Evolutionary conservation across 2,329 filamentous ascomycete species (phyloP).

Genomic region (Graphilbum sp.): DNA sequence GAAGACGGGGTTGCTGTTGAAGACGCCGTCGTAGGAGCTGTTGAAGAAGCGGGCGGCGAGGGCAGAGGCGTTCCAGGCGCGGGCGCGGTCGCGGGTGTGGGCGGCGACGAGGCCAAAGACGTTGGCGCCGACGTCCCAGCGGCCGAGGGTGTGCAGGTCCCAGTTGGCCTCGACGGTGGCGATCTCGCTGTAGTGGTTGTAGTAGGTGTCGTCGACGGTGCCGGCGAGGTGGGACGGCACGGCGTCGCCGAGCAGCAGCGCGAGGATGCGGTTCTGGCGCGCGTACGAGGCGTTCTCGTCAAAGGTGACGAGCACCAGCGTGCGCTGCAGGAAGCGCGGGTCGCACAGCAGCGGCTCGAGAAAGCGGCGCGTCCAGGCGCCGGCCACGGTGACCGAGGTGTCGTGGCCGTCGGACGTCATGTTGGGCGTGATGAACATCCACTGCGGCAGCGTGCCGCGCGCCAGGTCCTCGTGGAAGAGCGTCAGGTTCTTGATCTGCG

Average conservation of each 20-base stretch:
- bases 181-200: constrained; percentile 57
- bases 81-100: constrained; percentile 38
- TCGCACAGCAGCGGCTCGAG: constrained; percentile 54
- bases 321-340: constrained; percentile 57
- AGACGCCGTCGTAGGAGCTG: constrained; percentile 16
- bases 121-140: constrained; percentile 58
- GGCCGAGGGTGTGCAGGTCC: constrained; percentile 50
- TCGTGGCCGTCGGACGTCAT: constrained; percentile 68
- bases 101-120: constrained; percentile 46
- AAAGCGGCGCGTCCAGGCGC: constrained; percentile 51
- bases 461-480: constrained; percentile 52
- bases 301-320: constrained; percentile 60
- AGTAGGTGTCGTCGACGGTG: constrained; percentile 52
- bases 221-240: constrained; percentile 47
- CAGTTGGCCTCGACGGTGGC: constrained; percentile 55
- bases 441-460: constrained; percentile 49
- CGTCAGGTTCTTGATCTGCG: constrained; percentile 58
- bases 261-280: constrained; percentile 51
- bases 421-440: constrained; percentile 56
- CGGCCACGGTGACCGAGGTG: constrained; percentile 50
- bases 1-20: constrained; percentile 10
- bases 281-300: constrained; percentile 62
- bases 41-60: constrained; percentile 11
- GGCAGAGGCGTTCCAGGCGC: constrained; percentile 6
- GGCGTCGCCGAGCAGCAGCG: constrained; percentile 59